Base-by-base conservation (phyloP, 163 green algal genomes). In the Prototheca stagnorum region DNA sequence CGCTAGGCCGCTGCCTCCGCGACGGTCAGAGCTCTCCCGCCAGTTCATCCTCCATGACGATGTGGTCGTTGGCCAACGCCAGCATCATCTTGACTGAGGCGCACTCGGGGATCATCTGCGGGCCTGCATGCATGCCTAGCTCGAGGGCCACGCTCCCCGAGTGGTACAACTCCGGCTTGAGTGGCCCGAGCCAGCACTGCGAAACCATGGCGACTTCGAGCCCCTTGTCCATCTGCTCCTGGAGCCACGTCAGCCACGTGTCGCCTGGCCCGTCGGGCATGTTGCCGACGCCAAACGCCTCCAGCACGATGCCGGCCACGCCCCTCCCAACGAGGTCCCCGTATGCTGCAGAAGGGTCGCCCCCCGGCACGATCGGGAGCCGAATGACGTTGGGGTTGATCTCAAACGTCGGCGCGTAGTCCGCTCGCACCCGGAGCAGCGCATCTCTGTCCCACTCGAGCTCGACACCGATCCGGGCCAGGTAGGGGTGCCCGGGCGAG, bases 221-320 rank as follows among this genome's bases (percentile, higher is more conserved):
- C 2, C 80, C 83, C 52, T 79, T 70, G 25, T 66, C 62, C 3
- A 58, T 70, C 64, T 93, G 82, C 15, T 78, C 44, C 37, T 49
- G 49, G 5, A 95, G 73, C 82, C 82, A 95, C 0, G 79, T 66
- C 28, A 94, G 44, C 84, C 84, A 94, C 9, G 78, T 77, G 3
- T 44, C 25, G 1, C 49, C 26, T 0, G 60, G 15, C 27, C 53
- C 35, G 46, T 78, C 60, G 1, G 82, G 80, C 67, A 93, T 78
- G 78, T 95, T 95, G 56, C 84, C 85, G 15, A 92, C 79, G 2
- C 85, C 85, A 77, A 93, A 95, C 1, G 73, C 67, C 60, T 92
- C 84, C 22, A 87, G 66, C 19, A 87, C 69, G 2, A 88, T 53
- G 12, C 79, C 82, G 9, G 57, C 52, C 24, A 92, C 72, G 1